Percentiles rank a stretch among this genome's conserved stretches.
Conservation (phyloP, 1,139 yeast genomes). For the Lodderomyces theae region DNA sequence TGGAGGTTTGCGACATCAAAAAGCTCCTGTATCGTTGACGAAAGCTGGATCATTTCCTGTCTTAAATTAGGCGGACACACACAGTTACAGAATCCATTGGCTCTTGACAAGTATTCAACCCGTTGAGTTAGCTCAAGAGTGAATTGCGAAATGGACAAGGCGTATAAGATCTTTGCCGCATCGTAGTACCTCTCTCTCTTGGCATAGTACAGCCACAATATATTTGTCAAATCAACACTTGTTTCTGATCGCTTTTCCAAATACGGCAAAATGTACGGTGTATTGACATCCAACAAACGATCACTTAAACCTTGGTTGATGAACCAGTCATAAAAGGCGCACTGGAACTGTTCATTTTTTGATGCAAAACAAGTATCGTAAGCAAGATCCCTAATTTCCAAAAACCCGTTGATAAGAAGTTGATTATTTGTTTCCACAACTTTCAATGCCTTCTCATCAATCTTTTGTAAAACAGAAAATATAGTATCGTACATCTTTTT, state of each 20-base stretch:
- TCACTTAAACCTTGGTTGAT: conserved; percentile 75
- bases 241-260: conserved; percentile 69
- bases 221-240: conserved; percentile 71
- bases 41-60: conserved; percentile 70
- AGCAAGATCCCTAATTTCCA: conserved; percentile 65
- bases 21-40: conserved; percentile 70
- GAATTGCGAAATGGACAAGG: conserved; percentile 73
- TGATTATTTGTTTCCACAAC: conserved; percentile 45
- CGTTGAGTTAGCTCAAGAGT: conserved; percentile 66
- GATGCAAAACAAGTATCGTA: conserved; percentile 73
- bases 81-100: conserved; percentile 89
- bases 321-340: conserved; percentile 91
- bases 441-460: conserved; percentile 65
- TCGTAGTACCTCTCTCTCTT: conserved; percentile 74
- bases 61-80: conserved; percentile 75
- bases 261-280: conserved; percentile 77
- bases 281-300: conserved; percentile 71
- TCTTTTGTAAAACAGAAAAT: conserved; percentile 68
- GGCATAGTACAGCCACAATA: conserved; percentile 88
- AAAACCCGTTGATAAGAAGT: conserved; percentile 50
- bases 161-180: conserved; percentile 80
- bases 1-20: conserved; percentile 88
- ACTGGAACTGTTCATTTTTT: conserved; percentile 81
- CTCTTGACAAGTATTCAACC: conserved; percentile 86
- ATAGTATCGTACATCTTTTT: conserved; percentile 65